Conservation (phyloP, 2,329 filamentous ascomycete genomes). For the Neonectria magnoliae region DNA sequence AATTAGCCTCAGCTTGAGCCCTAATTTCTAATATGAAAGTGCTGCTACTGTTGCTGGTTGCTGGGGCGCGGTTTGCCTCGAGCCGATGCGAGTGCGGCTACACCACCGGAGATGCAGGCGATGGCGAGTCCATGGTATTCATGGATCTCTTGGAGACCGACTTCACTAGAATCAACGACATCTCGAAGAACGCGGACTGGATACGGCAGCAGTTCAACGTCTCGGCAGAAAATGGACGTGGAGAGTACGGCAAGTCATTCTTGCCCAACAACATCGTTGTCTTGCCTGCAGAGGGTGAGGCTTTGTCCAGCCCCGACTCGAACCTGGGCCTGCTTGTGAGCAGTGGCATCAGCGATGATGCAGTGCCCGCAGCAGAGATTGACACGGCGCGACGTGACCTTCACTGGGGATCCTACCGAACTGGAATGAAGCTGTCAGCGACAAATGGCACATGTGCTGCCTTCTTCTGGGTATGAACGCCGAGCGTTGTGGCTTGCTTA, state of each 20-base stretch:
- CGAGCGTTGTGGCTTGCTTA: background rate
- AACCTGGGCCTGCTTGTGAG: constrained; percentile 69
- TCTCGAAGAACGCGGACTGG: constrained; percentile 69
- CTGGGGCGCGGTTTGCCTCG: constrained; percentile 28
- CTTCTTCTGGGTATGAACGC: constrained; percentile 76
- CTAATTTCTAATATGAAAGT: constrained; percentile 20
- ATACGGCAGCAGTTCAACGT: constrained; percentile 73
- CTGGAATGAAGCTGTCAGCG: constrained; percentile 71
- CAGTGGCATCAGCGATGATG: constrained; percentile 55
- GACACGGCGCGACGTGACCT: constrained; percentile 70
- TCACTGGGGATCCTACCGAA: constrained; percentile 75
- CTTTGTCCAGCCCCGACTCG: constrained; percentile 55
- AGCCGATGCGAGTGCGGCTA: constrained; percentile 80
- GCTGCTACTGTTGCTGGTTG: constrained; percentile 16
- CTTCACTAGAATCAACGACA: constrained; percentile 66
- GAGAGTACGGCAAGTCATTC: constrained; percentile 74
- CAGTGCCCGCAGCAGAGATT: constrained; percentile 72
- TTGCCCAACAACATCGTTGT: constrained; percentile 65
- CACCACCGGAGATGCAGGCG: constrained; percentile 58
- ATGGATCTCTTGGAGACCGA: constrained; percentile 78
- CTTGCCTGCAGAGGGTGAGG: constrained; percentile 53
- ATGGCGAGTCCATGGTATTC: constrained; percentile 61
- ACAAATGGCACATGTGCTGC: constrained; percentile 76
- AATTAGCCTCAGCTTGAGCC: background rate
- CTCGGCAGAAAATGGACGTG: constrained; percentile 64